Conservation (phyloP, 73 alveolate species). For the Chromera velia region DNA sequence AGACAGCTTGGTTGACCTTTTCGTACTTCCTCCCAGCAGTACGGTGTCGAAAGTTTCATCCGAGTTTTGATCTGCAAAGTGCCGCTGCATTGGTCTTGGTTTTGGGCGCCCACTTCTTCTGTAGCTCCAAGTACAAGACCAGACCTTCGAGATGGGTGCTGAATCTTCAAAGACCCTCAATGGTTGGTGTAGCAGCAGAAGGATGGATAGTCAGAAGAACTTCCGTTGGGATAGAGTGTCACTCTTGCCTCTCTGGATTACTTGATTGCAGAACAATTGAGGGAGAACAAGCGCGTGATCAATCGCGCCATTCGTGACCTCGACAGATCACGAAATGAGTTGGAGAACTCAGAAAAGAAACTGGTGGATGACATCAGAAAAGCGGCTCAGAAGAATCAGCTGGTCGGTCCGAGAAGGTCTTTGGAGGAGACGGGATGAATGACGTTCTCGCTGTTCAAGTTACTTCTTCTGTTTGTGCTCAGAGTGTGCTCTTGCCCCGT, state of each 20-base stretch:
- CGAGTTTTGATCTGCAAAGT: neutral
- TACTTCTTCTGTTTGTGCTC: too few species aligned
- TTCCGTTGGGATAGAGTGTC: neutral
- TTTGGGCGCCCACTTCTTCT: too few species aligned
- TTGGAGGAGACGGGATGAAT: too few species aligned
- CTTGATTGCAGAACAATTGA: conserved; percentile 50
- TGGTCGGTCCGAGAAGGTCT: neutral
- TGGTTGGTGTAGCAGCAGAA: neutral
- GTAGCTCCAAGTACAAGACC: too few species aligned
- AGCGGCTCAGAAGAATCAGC: conserved; percentile 52
- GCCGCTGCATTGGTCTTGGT: too few species aligned
- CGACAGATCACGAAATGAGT: conserved; percentile 53
- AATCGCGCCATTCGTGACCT: conserved; percentile 57
- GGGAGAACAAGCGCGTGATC: conserved; percentile 53
- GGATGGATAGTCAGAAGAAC: neutral
- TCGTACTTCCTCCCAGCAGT: neutral
- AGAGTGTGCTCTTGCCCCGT: too few species aligned
- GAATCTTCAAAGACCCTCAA: neutral
- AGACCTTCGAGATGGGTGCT: neutral
- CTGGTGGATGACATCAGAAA: conserved; percentile 55
- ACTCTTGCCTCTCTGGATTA: neutral
- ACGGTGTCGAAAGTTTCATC: neutral
- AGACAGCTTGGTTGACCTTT: neutral
- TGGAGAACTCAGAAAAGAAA: conserved; percentile 57
- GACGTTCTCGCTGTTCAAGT: too few species aligned